Percentiles rank a stretch among this genome's conserved stretches.
phyloP scores from a whole-genome alignment of 495 filamentous ascomycete species.

The Staphylotrichum longicolle region DNA sequence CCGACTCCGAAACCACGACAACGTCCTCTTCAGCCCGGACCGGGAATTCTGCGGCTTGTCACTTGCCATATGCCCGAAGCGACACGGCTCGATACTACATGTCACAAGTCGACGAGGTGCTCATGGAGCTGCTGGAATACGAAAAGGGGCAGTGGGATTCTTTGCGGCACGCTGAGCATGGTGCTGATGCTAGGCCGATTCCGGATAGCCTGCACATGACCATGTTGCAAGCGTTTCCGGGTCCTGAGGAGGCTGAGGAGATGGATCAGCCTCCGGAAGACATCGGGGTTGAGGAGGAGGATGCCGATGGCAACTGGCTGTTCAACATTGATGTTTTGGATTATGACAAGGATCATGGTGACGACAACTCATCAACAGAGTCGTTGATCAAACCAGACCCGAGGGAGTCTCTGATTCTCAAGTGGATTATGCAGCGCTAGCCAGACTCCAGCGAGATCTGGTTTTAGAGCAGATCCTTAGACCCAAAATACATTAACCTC shows the following conservation, averaged over 20 bases:
- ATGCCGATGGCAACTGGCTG: slow-evolving; percentile 3
- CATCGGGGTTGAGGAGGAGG: background rate
- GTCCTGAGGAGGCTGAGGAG: background rate
- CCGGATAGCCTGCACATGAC: slow-evolving; percentile 14
- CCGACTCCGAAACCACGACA: background rate
- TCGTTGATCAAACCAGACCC: background rate
- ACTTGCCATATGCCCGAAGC: background rate
- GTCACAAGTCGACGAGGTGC: slow-evolving; percentile 3
- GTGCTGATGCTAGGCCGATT: background rate
- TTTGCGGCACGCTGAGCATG: background rate
- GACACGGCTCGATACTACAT: slow-evolving; percentile 3
- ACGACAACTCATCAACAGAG: background rate
- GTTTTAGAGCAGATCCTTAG: background rate
- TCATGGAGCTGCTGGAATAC: slow-evolving; percentile 10
- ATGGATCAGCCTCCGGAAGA: background rate
- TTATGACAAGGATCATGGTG: background rate
- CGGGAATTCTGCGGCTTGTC: background rate
- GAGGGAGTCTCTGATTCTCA: slow-evolving; percentile 3
- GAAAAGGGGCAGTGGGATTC: background rate
- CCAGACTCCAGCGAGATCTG: too few relatives aligned
- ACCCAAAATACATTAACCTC: background rate
- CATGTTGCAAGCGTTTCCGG: slow-evolving; percentile 13
- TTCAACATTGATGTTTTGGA: background rate
- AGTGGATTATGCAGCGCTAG: slow-evolving; percentile 2
- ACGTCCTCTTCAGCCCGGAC: background rate